These are phyloP conservation scores for Sporothrix globosa DNA, from an alignment of 2,329 filamentous ascomycete genomes.

Conservation along the genomic window DNA sequence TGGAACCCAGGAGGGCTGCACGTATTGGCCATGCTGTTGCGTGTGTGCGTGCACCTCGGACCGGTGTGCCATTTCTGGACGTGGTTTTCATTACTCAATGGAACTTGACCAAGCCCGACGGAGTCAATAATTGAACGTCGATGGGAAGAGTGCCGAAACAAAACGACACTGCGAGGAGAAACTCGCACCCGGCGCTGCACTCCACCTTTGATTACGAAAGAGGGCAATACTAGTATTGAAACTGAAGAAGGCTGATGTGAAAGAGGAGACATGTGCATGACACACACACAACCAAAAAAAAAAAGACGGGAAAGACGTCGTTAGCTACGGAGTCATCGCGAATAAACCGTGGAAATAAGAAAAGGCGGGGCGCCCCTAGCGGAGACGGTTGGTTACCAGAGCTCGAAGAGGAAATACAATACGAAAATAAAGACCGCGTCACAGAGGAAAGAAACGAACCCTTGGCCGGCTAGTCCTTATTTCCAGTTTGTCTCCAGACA, in stretches of 20 bases:
- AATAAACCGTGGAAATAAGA: conserved; percentile 22
- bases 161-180: conserved; percentile 12
- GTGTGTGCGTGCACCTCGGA: neutral
- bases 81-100: neutral
- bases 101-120: neutral
- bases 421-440: neutral
- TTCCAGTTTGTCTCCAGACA: neutral
- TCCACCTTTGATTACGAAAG: neutral
- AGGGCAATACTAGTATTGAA: too few species aligned
- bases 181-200: neutral
- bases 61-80: neutral
- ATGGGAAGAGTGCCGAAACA: neutral
- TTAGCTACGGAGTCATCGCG: neutral
- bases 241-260: neutral
- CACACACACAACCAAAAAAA: neutral
- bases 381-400: neutral
- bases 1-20: conserved; percentile 2
- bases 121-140: neutral
- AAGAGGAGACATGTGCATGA: neutral
- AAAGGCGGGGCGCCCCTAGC: neutral
- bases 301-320: neutral
- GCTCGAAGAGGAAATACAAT: neutral
- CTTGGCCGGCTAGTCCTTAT: neutral
- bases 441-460: too few species aligned
- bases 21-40: neutral